phyloP scores from a whole-genome alignment of 345 rosid genomes.

The Rhizophora apiculata region DNA sequence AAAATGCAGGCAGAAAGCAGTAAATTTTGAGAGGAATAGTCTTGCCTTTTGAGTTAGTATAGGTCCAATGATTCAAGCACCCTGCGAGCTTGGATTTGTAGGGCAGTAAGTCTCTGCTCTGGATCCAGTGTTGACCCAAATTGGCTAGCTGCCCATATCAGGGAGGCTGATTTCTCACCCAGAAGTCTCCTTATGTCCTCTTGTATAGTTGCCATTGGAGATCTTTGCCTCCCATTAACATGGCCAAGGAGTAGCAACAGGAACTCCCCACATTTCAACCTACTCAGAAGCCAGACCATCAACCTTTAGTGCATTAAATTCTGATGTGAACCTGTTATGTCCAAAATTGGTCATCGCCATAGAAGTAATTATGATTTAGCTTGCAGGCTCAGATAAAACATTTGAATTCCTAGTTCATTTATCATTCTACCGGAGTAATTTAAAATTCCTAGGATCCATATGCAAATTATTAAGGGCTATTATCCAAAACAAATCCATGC shows the following conservation, averaged over 20 bases:
- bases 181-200: slow-evolving; percentile 82
- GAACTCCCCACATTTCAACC: slow-evolving; percentile 96
- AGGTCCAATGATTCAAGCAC: slow-evolving; percentile 83
- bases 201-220: slow-evolving; percentile 80
- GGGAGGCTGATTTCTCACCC: slow-evolving; percentile 90
- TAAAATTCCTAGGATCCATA: neutral
- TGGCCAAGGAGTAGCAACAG: slow-evolving; percentile 86
- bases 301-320: slow-evolving; percentile 1
- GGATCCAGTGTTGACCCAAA: slow-evolving; percentile 85
- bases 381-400: too few relatives aligned
- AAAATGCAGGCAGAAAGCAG: too few relatives aligned
- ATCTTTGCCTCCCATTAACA: slow-evolving; percentile 68
- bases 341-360: too few relatives aligned
- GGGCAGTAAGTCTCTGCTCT: slow-evolving; percentile 73
- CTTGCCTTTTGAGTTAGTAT: slow-evolving; percentile 7
- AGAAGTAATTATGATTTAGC: too few relatives aligned
- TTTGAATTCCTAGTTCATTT: too few relatives aligned
- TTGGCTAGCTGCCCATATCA: slow-evolving; percentile 98
- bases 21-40: too few relatives aligned
- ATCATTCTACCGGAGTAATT: too few relatives aligned
- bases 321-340: neutral
- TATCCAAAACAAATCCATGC: too few relatives aligned
- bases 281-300: slow-evolving; percentile 15
- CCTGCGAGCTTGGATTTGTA: slow-evolving; percentile 90
- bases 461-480: neutral